Evolutionary conservation across 345 rosid species (phyloP), one percentile per base, ranked within the genome.

Genomic region (Acer saccharum): DNA sequence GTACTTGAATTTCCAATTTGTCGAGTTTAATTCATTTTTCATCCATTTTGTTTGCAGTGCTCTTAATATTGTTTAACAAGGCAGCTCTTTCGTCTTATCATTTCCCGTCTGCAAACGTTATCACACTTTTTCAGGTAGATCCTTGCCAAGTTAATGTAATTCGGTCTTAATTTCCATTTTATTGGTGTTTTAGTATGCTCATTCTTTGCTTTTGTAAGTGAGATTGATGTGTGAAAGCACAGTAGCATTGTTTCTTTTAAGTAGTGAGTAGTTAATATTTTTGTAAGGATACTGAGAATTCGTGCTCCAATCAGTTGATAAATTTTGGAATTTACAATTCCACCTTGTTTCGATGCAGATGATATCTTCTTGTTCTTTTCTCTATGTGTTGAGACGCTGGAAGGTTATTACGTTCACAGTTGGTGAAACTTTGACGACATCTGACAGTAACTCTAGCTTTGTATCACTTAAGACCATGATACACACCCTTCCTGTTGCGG

Each of bases 41-140:
- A 63, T 64, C 7, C 32, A 23, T 55, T 9, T 43, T 27, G 6
- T 75, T 76, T 79, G 82, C 94, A 97, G 99, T 94, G 81, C 92
- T 97, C 78, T 88, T 97, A 75, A 85, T 97, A 57, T 78, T 96
- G 83, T 94, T 97, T 90, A 97, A 97, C 78, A 97, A 94, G 90
- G 99, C 99, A 39, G 99, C 98, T 75, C 97, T 97, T 70, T 97
- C 99, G 73, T 90, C 99, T 43, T 97, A 89, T 75, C 86, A 73
- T 21, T 97, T 97, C 84, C 98, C 98, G 0, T 90, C 88, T 74
- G 99, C 92, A 14, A 94, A 94, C 85, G 92, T 91, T 50, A 88
- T 97, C 81, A 97, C 99, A 48, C 87, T 97, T 66, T 87, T 89
- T 69, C 99, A 97, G 98, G 99, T 94, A 77, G 65, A 63, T 48